A percentile compares a stretch with the other conserved stretches of the same genome.
Evolutionary conservation across 441 rosid genomes (phyloP).

Genomic region (Capsella rubella): DNA sequence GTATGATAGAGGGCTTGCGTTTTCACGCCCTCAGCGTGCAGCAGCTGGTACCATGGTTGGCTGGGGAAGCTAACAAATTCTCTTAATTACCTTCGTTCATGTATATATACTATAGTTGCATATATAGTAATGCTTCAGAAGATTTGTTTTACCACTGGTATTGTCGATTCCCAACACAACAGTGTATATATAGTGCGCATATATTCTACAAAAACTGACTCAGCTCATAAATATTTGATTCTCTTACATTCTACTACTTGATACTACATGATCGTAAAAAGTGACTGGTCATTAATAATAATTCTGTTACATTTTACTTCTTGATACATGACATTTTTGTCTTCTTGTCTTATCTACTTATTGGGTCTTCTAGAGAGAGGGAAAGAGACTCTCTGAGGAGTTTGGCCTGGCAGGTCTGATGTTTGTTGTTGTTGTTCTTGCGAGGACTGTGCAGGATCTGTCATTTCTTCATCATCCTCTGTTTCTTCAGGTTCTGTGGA

Average conservation of each 20-base stretch:
- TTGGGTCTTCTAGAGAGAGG: slow-evolving; percentile 63
- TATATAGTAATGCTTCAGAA: slow-evolving; percentile 25
- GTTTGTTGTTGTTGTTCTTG: slow-evolving; percentile 54
- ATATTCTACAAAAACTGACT: slow-evolving; percentile 19
- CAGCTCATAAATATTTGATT: slow-evolving; percentile 6
- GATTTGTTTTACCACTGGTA: slow-evolving; percentile 34
- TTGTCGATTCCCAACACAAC: slow-evolving; percentile 32
- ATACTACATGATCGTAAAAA: background rate
- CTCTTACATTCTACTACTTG: background rate
- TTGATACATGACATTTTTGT: slow-evolving; percentile 1
- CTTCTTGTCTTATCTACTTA: slow-evolving; percentile 25
- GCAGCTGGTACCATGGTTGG: slow-evolving; percentile 50
- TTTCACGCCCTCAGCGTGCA: slow-evolving; percentile 44
- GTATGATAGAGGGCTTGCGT: slow-evolving; percentile 66
- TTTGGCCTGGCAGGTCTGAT: slow-evolving; percentile 51
- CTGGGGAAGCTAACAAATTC: slow-evolving; percentile 52
- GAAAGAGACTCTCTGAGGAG: slow-evolving; percentile 79
- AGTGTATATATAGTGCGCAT: slow-evolving; percentile 22
- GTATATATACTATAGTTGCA: slow-evolving; percentile 11
- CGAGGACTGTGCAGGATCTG: slow-evolving; percentile 54
- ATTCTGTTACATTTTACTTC: slow-evolving; percentile 1
- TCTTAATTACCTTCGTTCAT: slow-evolving; percentile 11
- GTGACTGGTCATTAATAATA: slow-evolving; percentile 14
- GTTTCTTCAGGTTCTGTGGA: slow-evolving; percentile 67
- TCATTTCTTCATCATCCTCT: slow-evolving; percentile 79